Evolutionary conservation across 768 basidiomycete species (phyloP).

Genomic region (Strobilomyces dryophilus): DNA sequence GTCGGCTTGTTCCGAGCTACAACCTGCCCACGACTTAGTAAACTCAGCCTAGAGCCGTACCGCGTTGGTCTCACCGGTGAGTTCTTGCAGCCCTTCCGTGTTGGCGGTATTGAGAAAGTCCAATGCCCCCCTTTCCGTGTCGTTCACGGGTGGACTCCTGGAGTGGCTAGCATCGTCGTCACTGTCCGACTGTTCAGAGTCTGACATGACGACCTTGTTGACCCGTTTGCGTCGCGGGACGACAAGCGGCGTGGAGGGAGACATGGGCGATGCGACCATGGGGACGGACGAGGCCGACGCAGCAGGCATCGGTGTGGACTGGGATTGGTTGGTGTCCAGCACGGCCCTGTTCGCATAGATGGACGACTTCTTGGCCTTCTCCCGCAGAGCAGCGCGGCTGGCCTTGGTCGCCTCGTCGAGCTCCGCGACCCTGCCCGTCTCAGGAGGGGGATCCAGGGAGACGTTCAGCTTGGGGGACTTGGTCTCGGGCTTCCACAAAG

Average conservation of each 20-base stretch:
- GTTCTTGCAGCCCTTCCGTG: constrained; percentile 62
- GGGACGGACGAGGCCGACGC: constrained; percentile 29
- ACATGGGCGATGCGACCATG: constrained; percentile 33
- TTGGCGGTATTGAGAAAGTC: constrained; percentile 66
- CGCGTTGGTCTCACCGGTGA: constrained; percentile 54
- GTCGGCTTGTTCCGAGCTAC: constrained; percentile 75
- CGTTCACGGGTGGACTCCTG: constrained; percentile 32
- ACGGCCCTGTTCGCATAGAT: constrained; percentile 69
- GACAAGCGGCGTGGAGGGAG: constrained; percentile 41
- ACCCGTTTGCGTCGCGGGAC: constrained; percentile 46
- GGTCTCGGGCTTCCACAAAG: constrained; percentile 43
- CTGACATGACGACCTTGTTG: constrained; percentile 63
- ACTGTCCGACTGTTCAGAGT: constrained; percentile 48
- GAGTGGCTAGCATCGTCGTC: constrained; percentile 39
- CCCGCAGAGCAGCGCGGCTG: constrained; percentile 57
- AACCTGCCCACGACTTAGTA: constrained; percentile 45
- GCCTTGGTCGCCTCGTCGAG: constrained; percentile 71
- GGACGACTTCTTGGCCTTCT: constrained; percentile 78
- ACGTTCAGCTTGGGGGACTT: constrained; percentile 9
- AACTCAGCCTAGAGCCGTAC: neutral
- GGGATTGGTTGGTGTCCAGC: constrained; percentile 44
- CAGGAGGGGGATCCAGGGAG: constrained; percentile 18
- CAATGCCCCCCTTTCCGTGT: constrained; percentile 50
- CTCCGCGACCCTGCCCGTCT: constrained; percentile 64
- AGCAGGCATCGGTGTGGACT: constrained; percentile 35